Evolutionary conservation across 805 yeast genomes (phyloP).

Genomic region (Yamadazyma ubonensis): DNA sequence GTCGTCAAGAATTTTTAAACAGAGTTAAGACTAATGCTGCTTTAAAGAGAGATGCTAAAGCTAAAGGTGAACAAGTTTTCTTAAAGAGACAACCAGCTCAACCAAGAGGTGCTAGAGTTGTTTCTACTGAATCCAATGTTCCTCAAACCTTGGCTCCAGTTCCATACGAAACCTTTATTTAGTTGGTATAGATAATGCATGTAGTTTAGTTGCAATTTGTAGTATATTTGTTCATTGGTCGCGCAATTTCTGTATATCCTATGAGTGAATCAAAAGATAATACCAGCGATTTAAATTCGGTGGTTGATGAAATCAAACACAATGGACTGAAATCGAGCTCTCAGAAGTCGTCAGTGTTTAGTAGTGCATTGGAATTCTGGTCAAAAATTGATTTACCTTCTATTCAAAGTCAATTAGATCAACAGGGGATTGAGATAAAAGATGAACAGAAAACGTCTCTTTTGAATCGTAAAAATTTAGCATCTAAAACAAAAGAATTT

Average conservation of each 20-base stretch:
- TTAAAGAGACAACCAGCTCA: constrained; percentile 98
- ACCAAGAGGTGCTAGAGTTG: constrained; percentile 92
- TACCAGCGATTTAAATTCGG: constrained; percentile 2
- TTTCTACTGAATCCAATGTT: constrained; percentile 75
- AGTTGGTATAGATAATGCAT: constrained; percentile 31
- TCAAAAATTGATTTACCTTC: constrained; percentile 65
- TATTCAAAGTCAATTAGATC: constrained; percentile 72
- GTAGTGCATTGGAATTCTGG: constrained; percentile 72
- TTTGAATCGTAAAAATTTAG: constrained; percentile 70
- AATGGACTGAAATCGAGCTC: not conserved
- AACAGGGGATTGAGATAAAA: constrained; percentile 69
- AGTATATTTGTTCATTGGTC: not conserved
- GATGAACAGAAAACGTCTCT: constrained; percentile 67
- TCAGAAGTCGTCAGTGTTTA: constrained; percentile 30
- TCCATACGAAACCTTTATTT: constrained; percentile 99
- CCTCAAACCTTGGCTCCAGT: constrained; percentile 99
- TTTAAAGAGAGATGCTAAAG: constrained; percentile 91
- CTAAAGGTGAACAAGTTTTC: constrained; percentile 82
- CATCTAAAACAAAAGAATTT: constrained; percentile 83
- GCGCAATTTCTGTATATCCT: not conserved
- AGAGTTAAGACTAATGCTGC: constrained; percentile 98
- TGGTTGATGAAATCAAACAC: constrained; percentile 1
- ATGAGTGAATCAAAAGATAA: constrained; percentile 5
- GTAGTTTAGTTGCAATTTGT: constrained; percentile 2
- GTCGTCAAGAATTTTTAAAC: constrained; percentile 98